Percentiles rank a stretch among this genome's conserved stretches.
Evolutionary conservation across 495 filamentous ascomycete genomes (phyloP).

Genomic region (Penicillium manginii): DNA sequence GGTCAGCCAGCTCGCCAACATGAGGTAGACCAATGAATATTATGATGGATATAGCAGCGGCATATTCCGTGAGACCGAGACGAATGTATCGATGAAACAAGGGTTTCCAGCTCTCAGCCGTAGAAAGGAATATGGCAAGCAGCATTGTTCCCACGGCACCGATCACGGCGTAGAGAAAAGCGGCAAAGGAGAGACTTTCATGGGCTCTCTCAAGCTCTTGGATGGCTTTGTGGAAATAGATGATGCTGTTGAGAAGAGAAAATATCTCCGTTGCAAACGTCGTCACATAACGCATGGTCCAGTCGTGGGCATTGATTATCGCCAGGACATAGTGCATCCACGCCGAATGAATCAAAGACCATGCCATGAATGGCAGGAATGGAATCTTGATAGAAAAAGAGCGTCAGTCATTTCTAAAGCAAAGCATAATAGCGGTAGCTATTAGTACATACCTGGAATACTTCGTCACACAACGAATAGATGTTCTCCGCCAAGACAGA

Average conservation of each 20-base stretch:
- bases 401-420: background rate
- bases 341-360: conserved; percentile 69
- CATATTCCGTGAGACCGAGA: conserved; percentile 68
- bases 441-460: conserved; percentile 67
- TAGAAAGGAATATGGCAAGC: conserved; percentile 66
- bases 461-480: conserved; percentile 59
- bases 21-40: conserved; percentile 69
- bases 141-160: conserved; percentile 72
- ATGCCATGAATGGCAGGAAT: conserved; percentile 75
- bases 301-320: conserved; percentile 74
- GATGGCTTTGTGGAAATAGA: conserved; percentile 76
- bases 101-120: conserved; percentile 66
- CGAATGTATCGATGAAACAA: conserved; percentile 69
- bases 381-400: conserved; percentile 48
- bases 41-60: conserved; percentile 72
- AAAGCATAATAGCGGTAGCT: conserved; percentile 11
- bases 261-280: conserved; percentile 74
- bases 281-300: conserved; percentile 78
- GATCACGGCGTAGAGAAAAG: conserved; percentile 72
- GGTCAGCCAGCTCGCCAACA: conserved; percentile 61
- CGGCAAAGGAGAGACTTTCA: conserved; percentile 61
- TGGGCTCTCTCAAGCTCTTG: conserved; percentile 70
- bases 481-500: conserved; percentile 74
- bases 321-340: conserved; percentile 74
- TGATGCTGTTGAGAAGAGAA: conserved; percentile 70